phyloP scores from a whole-genome alignment of 192 early-diverging fungal genomes.

The Coemansia sp. region DNA sequence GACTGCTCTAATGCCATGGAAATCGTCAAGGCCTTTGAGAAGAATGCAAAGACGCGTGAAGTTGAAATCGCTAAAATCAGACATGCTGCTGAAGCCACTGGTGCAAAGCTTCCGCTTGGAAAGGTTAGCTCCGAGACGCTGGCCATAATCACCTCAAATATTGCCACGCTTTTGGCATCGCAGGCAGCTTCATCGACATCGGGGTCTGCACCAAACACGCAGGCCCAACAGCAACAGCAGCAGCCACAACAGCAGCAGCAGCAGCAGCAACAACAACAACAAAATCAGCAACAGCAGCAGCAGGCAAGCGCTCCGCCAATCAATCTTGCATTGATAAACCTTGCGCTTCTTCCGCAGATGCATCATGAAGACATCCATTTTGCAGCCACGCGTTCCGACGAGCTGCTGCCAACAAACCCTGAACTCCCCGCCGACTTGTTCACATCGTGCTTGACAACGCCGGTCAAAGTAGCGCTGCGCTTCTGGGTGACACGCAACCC shows the following conservation, averaged over 20 bases:
- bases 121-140: constrained; percentile 17
- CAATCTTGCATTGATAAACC: constrained; percentile 39
- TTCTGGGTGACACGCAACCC: constrained; percentile 91
- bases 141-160: constrained; percentile 16
- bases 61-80: constrained; percentile 58
- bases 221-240: constrained; percentile 7
- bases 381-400: constrained; percentile 82
- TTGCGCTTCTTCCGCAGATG: constrained; percentile 42
- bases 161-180: constrained; percentile 24
- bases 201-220: not conserved
- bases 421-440: constrained; percentile 96
- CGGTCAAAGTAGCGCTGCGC: constrained; percentile 87
- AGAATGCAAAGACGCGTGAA: constrained; percentile 85
- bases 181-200: constrained; percentile 6
- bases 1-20: constrained; percentile 94
- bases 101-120: constrained; percentile 37
- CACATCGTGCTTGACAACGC: constrained; percentile 93
- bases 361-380: constrained; percentile 87
- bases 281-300: constrained; percentile 15
- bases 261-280: constrained; percentile 5
- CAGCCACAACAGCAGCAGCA: constrained; percentile 7
- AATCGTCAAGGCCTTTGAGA: constrained; percentile 85
- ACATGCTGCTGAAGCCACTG: constrained; percentile 35
- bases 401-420: constrained; percentile 89
- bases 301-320: constrained; percentile 6